These are phyloP conservation scores for Climacium dendroides DNA, from an alignment of 225 moss, liverwort and hornwort genomes.

Conservation along the genomic window DNA sequence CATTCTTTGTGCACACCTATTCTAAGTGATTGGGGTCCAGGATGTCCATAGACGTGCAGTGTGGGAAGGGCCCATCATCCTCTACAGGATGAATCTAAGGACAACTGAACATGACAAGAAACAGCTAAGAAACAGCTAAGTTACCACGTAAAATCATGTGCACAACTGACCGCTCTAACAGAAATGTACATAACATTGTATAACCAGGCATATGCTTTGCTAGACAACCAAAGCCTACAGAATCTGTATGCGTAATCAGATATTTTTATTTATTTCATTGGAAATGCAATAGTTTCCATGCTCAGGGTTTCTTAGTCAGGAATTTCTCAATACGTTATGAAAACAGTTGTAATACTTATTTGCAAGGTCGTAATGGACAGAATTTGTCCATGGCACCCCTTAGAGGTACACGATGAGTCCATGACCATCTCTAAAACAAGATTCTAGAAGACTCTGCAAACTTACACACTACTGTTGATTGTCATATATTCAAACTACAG, in stretches of 20 bases:
- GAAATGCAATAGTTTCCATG: neutral
- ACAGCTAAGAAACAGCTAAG: too few species aligned
- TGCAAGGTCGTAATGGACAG: neutral
- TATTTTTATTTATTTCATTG: neutral
- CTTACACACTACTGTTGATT: neutral
- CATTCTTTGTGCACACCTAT: neutral
- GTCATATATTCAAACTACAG: neutral
- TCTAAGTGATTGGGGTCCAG: neutral
- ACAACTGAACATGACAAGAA: neutral
- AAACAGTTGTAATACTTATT: neutral
- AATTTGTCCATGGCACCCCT: neutral
- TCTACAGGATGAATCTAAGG: neutral
- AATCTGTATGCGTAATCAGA: too few species aligned
- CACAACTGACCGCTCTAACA: neutral
- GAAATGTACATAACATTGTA: too few species aligned
- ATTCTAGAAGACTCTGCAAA: neutral
- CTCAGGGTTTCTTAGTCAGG: neutral
- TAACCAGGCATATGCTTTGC: too few species aligned
- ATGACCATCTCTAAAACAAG: neutral
- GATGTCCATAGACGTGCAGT: neutral
- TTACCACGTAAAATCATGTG: neutral
- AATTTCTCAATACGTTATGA: neutral
- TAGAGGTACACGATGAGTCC: neutral
- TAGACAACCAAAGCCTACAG: too few species aligned
- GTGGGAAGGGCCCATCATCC: neutral